Conservation (phyloP, 768 basidiomycete species). For the Tylopilus sp. region DNA sequence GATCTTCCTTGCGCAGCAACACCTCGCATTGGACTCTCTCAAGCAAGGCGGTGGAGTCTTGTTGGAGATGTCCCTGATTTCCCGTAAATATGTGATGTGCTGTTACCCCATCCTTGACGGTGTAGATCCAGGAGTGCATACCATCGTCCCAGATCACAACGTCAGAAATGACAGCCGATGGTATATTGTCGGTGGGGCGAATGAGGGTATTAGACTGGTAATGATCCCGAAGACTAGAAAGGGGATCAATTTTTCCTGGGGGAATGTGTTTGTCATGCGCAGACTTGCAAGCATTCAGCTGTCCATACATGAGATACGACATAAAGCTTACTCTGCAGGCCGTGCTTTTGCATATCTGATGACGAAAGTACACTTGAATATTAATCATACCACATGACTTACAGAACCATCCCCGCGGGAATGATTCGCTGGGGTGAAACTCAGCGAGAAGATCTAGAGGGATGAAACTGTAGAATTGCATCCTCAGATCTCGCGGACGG, state of each 20-base stretch:
- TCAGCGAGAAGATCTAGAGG: slow-evolving; percentile 30
- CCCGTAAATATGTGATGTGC: slow-evolving; percentile 48
- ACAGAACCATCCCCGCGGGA: slow-evolving; percentile 51
- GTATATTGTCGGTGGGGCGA: slow-evolving; percentile 17
- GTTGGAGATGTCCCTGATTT: slow-evolving; percentile 42
- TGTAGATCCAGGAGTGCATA: slow-evolving; percentile 29
- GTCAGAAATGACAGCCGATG: slow-evolving; percentile 15
- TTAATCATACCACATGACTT: slow-evolving; percentile 46
- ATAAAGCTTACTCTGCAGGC: slow-evolving; percentile 38
- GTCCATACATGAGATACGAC: background rate
- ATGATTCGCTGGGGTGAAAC: slow-evolving; percentile 30
- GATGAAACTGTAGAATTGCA: slow-evolving; percentile 27
- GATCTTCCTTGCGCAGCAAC: slow-evolving; percentile 18
- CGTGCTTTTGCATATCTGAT: slow-evolving; percentile 42
- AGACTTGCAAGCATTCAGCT: slow-evolving; percentile 17
- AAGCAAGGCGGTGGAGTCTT: slow-evolving; percentile 36
- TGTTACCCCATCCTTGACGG: slow-evolving; percentile 18
- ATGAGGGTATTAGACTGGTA: slow-evolving; percentile 11
- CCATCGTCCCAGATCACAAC: slow-evolving; percentile 26
- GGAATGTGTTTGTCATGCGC: background rate
- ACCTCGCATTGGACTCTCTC: slow-evolving; percentile 38
- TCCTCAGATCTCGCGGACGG: slow-evolving; percentile 22
- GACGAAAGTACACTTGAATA: slow-evolving; percentile 42
- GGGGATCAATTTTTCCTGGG: slow-evolving; percentile 17
- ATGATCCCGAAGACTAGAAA: slow-evolving; percentile 23